phyloP scores from a whole-genome alignment of 2,329 filamentous ascomycete genomes.

The Ophiocordyceps unilateralis region DNA sequence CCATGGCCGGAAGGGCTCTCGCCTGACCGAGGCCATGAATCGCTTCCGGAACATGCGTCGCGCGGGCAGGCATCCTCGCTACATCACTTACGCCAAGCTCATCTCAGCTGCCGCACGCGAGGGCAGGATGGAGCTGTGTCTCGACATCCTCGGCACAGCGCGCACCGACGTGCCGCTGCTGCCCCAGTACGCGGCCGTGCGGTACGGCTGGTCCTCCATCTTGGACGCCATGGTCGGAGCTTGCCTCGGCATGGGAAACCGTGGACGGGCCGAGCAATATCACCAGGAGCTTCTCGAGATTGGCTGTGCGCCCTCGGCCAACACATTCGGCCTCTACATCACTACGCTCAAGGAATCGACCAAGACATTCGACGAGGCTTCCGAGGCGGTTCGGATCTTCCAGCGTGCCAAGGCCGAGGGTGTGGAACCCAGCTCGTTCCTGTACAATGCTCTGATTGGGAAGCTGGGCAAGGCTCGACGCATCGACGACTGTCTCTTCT shows the following conservation, averaged over 20 bases:
- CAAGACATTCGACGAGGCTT: conserved; percentile 95
- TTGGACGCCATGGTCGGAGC: conserved; percentile 93
- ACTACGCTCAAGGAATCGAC: conserved; percentile 96
- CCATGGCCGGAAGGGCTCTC: conserved; percentile 53
- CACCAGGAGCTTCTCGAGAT: conserved; percentile 86
- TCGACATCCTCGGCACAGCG: conserved; percentile 80
- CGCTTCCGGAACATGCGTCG: conserved; percentile 90
- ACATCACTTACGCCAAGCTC: conserved; percentile 93
- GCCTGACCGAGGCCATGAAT: conserved; percentile 62
- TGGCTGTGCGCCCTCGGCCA: conserved; percentile 81
- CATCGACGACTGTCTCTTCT: conserved; percentile 94
- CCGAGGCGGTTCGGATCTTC: conserved; percentile 95
- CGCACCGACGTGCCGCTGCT: conserved; percentile 75
- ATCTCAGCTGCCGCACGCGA: conserved; percentile 80
- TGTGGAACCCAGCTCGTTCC: conserved; percentile 87
- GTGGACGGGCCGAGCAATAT: conserved; percentile 65
- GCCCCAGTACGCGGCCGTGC: conserved; percentile 68
- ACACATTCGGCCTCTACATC: conserved; percentile 97
- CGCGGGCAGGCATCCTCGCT: conserved; percentile 76
- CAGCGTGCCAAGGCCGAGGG: conserved; percentile 83
- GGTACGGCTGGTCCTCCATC: conserved; percentile 93
- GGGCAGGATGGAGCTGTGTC: conserved; percentile 62
- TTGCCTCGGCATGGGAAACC: conserved; percentile 68
- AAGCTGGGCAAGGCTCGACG: conserved; percentile 96
- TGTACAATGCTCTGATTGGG: conserved; percentile 96